A percentile compares a stretch with the other conserved stretches of the same genome.
Conservation (phyloP, 768 basidiomycete genomes). For the Artomyces pyxidatus region DNA sequence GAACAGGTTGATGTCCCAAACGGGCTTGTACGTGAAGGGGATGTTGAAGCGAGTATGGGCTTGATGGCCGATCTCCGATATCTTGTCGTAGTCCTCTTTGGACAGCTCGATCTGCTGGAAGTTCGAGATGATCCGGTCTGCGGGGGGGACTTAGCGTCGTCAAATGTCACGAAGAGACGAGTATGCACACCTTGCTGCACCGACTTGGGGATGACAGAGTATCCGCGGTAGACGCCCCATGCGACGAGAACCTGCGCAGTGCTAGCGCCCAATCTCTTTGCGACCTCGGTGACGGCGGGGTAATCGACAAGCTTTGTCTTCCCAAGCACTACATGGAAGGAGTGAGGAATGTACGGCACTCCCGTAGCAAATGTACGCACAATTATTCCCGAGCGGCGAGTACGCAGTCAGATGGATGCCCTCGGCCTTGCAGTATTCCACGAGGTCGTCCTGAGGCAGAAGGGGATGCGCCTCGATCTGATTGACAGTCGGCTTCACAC, state of each 20-base stretch:
- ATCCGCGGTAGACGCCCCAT: constrained; percentile 70
- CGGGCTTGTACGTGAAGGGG: constrained; percentile 48
- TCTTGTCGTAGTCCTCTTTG: constrained; percentile 57
- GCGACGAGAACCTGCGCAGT: constrained; percentile 79
- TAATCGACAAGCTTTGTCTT: constrained; percentile 64
- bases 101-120: constrained; percentile 66
- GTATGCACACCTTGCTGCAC: constrained; percentile 44
- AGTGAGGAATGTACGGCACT: neutral
- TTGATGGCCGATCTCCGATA: constrained; percentile 41
- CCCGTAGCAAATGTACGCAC: too few relatives aligned
- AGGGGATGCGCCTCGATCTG: constrained; percentile 83
- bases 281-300: constrained; percentile 51
- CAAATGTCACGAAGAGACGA: neutral
- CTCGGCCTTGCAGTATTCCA: constrained; percentile 59
- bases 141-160: neutral
- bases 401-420: constrained; percentile 66
- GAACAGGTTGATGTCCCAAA: constrained; percentile 72
- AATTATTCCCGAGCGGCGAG: constrained; percentile 74
- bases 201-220: constrained; percentile 80
- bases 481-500: constrained; percentile 67
- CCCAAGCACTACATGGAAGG: constrained; percentile 37
- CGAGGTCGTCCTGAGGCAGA: constrained; percentile 66
- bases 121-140: constrained; percentile 64
- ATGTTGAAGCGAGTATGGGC: constrained; percentile 53
- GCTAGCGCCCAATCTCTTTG: constrained; percentile 52